Evolutionary conservation across 495 filamentous ascomycete species (phyloP).

Genomic region (Copromyces sp.): DNA sequence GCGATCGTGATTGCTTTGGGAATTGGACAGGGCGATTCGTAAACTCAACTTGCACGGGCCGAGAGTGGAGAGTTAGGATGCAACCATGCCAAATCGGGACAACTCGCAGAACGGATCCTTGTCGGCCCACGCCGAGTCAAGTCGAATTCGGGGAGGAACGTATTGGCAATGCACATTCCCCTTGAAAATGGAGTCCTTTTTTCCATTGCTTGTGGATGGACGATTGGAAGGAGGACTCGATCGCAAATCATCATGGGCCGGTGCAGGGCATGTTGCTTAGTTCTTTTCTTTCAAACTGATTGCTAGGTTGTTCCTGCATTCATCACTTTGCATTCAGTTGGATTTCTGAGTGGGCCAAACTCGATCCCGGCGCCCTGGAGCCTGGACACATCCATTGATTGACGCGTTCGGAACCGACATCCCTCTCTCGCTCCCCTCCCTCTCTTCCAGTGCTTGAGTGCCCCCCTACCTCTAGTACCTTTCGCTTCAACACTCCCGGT

Average conservation of each 20-base stretch:
- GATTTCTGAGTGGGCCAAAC: neutral
- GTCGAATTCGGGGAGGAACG: neutral
- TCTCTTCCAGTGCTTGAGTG: neutral
- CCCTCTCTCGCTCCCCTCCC: neutral
- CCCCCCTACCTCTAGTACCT: too few relatives aligned
- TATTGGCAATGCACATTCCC: neutral
- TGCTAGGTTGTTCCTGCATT: neutral
- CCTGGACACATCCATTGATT: neutral
- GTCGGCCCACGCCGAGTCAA: neutral
- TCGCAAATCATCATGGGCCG: neutral
- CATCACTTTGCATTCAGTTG: neutral
- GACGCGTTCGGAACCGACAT: neutral
- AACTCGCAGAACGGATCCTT: neutral
- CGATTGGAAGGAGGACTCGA: neutral
- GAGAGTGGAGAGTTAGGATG: neutral
- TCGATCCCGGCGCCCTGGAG: neutral
- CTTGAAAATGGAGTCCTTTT: neutral
- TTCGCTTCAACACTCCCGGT: neutral
- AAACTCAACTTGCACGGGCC: neutral
- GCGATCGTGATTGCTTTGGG: neutral
- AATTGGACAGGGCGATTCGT: neutral
- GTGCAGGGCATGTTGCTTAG: neutral
- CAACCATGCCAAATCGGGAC: neutral
- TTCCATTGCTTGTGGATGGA: neutral
- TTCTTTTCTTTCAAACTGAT: neutral